These are phyloP conservation scores for Desmodesmus armatus DNA, from an alignment of 139 green algal genomes.

Conservation along the genomic window DNA sequence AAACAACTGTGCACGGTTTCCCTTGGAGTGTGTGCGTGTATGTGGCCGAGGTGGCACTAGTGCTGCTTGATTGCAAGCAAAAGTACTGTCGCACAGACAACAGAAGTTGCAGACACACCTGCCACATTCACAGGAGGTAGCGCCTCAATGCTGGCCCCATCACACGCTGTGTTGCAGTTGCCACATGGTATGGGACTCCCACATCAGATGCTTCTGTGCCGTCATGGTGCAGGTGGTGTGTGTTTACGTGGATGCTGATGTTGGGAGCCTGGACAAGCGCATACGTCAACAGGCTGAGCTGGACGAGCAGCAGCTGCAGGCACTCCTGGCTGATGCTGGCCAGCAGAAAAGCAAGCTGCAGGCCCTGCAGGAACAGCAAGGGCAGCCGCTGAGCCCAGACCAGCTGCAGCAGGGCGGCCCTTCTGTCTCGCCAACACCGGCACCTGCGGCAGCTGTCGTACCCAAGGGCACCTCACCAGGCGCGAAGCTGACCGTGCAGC, in stretches of 20 bases:
- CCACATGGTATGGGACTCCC: not conserved
- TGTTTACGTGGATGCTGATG: slow-evolving; percentile 7
- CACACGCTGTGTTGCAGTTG: no score
- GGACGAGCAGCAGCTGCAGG: slow-evolving; percentile 24
- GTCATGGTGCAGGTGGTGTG: slow-evolving; percentile 24
- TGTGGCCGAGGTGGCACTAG: not conserved
- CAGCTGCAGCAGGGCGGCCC: not conserved
- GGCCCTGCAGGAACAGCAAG: not conserved
- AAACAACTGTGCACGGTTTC: not conserved
- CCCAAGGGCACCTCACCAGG: no score
- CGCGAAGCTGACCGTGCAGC: not conserved
- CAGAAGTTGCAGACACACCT: no score
- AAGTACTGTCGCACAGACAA: no score
- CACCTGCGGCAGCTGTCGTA: no score
- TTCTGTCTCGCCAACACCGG: no score
- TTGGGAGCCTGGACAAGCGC: slow-evolving; percentile 17
- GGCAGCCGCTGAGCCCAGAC: not conserved
- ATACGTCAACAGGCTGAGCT: not conserved
- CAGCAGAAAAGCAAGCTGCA: not conserved
- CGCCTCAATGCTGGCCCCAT: no score
- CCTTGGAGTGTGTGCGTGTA: no score
- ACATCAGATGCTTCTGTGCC: not conserved
- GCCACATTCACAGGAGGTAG: no score
- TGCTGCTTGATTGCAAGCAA: not conserved
- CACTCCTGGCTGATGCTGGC: slow-evolving; percentile 23